Evolutionary conservation across 208 protist species (phyloP).

Genomic region (Trichomonas vaginalis): DNA sequence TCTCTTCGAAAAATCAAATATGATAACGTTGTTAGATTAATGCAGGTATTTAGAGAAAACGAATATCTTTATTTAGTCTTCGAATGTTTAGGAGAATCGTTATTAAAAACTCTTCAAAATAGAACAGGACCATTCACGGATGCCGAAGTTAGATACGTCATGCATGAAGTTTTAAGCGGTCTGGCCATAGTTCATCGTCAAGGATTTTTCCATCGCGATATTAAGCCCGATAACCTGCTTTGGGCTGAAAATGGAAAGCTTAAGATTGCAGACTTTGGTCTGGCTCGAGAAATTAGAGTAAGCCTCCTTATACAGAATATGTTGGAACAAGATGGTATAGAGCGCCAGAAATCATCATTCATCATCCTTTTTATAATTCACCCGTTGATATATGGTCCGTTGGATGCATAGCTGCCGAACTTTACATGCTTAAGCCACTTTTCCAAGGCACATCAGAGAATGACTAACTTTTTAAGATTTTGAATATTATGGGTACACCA

Average conservation of each 20-base stretch:
- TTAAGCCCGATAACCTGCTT: conserved; percentile 14
- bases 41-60: conserved; percentile 7
- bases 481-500: conserved; percentile 64
- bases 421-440: conserved; percentile 61
- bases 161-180: neutral
- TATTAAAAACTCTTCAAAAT: neutral
- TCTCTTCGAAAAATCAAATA: conserved; percentile 1
- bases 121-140: neutral
- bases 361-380: conserved; percentile 45
- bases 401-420: conserved; percentile 57
- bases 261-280: conserved; percentile 82
- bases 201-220: conserved; percentile 18
- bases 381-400: conserved; percentile 61
- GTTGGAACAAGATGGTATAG: conserved; percentile 67
- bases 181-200: neutral
- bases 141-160: neutral
- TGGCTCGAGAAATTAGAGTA: conserved; percentile 58
- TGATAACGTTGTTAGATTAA: neutral
- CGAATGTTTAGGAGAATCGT: neutral
- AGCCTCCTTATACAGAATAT: conserved; percentile 66
- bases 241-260: conserved; percentile 34
- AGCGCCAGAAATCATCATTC: conserved; percentile 61
- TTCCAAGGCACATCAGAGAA: conserved; percentile 66
- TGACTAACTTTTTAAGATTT: conserved; percentile 86
- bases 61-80: conserved; percentile 16